Evolutionary conservation across 2,329 filamentous ascomycete species (phyloP).

Genomic region (Fusarium torulosum): DNA sequence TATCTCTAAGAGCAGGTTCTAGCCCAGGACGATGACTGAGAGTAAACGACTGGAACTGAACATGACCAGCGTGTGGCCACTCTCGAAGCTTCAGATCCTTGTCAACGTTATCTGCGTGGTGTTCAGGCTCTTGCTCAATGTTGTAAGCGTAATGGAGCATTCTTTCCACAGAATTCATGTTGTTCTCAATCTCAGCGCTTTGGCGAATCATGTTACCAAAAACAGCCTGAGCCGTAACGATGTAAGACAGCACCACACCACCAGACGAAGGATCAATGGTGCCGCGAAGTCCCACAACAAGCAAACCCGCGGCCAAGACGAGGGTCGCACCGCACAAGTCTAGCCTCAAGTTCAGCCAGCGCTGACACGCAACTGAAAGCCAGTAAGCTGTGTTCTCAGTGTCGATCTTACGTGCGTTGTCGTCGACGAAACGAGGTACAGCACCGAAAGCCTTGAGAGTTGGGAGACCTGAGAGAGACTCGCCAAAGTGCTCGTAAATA

Average conservation of each 20-base stretch:
- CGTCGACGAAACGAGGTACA: constrained; percentile 15
- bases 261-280: constrained; percentile 27
- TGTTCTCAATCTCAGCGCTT: constrained; percentile 72
- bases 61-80: constrained; percentile 15
- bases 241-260: constrained; percentile 29
- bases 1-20: constrained; percentile 18
- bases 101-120: not conserved
- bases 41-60: constrained; percentile 26
- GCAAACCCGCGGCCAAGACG: constrained; percentile 3
- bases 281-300: constrained; percentile 27
- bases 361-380: constrained; percentile 15
- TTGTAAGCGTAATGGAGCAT: constrained; percentile 88
- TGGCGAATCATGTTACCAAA: constrained; percentile 77
- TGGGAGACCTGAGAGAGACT: constrained; percentile 20
- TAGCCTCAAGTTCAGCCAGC: constrained; percentile 27
- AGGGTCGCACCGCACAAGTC: constrained; percentile 23
- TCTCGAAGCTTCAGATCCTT: not conserved
- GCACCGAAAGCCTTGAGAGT: constrained; percentile 30
- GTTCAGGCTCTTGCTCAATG: constrained; percentile 23
- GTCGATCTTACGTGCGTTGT: constrained; percentile 26
- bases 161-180: constrained; percentile 95
- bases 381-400: constrained; percentile 30
- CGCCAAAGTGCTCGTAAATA: constrained; percentile 32
- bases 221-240: constrained; percentile 56
- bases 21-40: constrained; percentile 26